Evolutionary conservation across 1,284 basidiomycete species (phyloP), one percentile per base, ranked within the genome.

Genomic region (Fomitiporia mediterranea): DNA sequence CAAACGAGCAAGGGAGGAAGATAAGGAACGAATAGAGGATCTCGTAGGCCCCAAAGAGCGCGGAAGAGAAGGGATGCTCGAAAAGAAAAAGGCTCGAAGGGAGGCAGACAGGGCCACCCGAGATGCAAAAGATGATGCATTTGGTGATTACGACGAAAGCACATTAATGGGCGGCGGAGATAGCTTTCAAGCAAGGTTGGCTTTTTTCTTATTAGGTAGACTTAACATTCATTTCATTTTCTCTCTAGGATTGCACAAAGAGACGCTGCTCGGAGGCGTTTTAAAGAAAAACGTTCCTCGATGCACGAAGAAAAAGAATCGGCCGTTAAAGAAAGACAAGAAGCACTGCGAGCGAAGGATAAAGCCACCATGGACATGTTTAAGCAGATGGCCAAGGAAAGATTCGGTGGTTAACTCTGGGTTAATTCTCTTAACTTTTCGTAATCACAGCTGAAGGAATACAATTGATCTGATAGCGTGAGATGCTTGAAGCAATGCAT

Each of bases 331-430:
- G 87, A 89, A 63, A 77, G 83, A 50, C 74, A 74, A 0, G 74
- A 67, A 35, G 78, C 76, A 1, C 72, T 82, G 49, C 81, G 78
- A 61, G 84, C 88, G 63, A 89, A 85, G 63, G 89, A 90, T 63
- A 83, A 81, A 69, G 83, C 82, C 15, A 91, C 86, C 0, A 90
- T 90, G 86, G 86, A 87, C 55, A 89, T 89, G 86, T 88, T 91
- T 67, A 84, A 86, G 69, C 80, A 84, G 63, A 73, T 90, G 68
- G 89, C 88, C 23, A 87, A 86, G 67, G 77, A 85, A 62, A 74
- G 84, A 58, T 90, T 86, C 63, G 88, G 86, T 49, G 55, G 48
- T 86, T 56, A 67, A 51, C 6, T 28, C 19, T 34, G 21, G 7
- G 32, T 46, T 44, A n/a, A 35, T 17, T 13, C 9, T 51, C 37